These are phyloP conservation scores for Kluyveromyces aestuarii DNA, from an alignment of 805 yeast genomes.

Conservation along the genomic window DNA sequence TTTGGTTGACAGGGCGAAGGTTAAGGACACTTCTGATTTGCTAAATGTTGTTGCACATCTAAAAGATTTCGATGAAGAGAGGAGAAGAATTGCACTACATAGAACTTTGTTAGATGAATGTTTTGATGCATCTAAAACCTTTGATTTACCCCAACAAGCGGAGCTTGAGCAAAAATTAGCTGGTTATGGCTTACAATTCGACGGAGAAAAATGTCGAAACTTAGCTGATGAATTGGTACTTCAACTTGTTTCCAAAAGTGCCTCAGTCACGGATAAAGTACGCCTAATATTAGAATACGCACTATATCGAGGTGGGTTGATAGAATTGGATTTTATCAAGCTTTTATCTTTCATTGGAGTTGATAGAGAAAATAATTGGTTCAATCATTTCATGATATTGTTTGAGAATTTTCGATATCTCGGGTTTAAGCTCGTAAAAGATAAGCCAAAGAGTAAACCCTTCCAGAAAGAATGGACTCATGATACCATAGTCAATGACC, in stretches of 20 bases:
- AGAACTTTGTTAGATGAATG: slow-evolving; percentile 57
- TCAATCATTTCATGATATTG: slow-evolving; percentile 39
- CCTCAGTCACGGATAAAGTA: slow-evolving; percentile 57
- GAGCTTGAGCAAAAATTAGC: slow-evolving; percentile 80
- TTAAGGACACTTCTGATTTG: slow-evolving; percentile 59
- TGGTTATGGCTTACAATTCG: slow-evolving; percentile 60
- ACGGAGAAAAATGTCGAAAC: slow-evolving; percentile 52
- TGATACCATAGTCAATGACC: slow-evolving; percentile 34
- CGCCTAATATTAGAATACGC: slow-evolving; percentile 70
- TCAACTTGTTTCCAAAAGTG: slow-evolving; percentile 39
- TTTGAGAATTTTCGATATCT: slow-evolving; percentile 49
- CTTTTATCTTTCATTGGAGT: slow-evolving; percentile 47
- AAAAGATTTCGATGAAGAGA: slow-evolving; percentile 58
- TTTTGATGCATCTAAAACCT: slow-evolving; percentile 46
- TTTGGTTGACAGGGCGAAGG: slow-evolving; percentile 58
- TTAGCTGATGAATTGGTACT: slow-evolving; percentile 54
- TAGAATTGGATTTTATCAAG: slow-evolving; percentile 63
- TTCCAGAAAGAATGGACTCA: slow-evolving; percentile 46
- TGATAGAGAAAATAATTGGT: slow-evolving; percentile 31
- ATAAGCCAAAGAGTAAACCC: slow-evolving; percentile 32
- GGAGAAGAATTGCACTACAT: slow-evolving; percentile 52
- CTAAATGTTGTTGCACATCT: slow-evolving; percentile 66
- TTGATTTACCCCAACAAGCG: slow-evolving; percentile 60
- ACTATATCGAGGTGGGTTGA: slow-evolving; percentile 71
- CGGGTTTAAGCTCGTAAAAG: slow-evolving; percentile 49